A percentile compares a stretch with the other conserved stretches of the same genome.
These are phyloP conservation scores for Cyclostephanos tholiformis DNA, from an alignment of 108 stramenopile species.

Conservation along the genomic window DNA sequence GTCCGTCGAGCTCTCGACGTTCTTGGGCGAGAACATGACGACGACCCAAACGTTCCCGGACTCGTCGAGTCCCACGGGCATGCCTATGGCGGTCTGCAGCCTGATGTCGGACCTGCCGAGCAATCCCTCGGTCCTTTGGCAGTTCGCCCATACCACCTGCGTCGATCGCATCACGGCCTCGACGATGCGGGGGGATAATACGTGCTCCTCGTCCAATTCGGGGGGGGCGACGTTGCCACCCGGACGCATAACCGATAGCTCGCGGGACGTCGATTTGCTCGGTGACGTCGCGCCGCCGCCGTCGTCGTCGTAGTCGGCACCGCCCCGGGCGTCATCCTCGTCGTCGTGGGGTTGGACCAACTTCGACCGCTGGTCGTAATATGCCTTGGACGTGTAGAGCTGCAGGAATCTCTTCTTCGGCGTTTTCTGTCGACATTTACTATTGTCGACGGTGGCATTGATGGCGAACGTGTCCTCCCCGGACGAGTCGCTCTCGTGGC, in stretches of 20 bases:
- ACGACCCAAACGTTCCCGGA: conserved; percentile 90
- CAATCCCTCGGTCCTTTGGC: conserved; percentile 81
- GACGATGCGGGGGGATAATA: conserved; percentile 87
- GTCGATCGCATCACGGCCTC: conserved; percentile 91
- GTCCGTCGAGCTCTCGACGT: conserved; percentile 79
- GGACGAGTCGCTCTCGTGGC: conserved; percentile 23
- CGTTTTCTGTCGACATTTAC: not conserved
- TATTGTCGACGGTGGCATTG: not conserved
- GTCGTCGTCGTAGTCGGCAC: not conserved
- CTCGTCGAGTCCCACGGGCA: conserved; percentile 90
- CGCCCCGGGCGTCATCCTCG: conserved; percentile 13
- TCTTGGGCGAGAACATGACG: conserved; percentile 91
- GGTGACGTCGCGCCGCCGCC: not conserved
- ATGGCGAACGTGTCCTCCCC: not conserved
- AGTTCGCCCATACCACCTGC: conserved; percentile 96
- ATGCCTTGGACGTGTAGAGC: conserved; percentile 93
- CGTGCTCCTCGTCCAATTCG: conserved; percentile 66
- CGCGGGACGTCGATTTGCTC: not conserved
- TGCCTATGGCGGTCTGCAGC: conserved; percentile 96
- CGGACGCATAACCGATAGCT: not conserved
- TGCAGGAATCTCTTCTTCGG: conserved; percentile 85
- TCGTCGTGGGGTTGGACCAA: conserved; percentile 73
- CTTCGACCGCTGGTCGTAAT: conserved; percentile 77
- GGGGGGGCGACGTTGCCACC: not conserved
- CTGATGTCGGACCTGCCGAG: conserved; percentile 91